Conservation (phyloP, 2,329 filamentous ascomycete species). For the Meredithiella fracta region DNA sequence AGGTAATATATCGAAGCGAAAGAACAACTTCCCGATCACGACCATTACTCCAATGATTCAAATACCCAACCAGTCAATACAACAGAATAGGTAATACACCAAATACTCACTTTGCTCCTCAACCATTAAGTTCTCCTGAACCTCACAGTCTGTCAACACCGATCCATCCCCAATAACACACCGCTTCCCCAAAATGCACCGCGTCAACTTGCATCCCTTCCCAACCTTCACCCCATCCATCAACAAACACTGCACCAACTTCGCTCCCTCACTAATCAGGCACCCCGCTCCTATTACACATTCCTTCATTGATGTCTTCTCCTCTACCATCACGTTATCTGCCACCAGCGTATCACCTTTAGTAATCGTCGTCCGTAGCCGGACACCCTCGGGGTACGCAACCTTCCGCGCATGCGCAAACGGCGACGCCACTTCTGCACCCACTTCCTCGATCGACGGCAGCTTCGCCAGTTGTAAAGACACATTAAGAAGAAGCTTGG, state of each 20-base stretch:
- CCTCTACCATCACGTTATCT: constrained; percentile 77
- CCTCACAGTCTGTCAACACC: constrained; percentile 74
- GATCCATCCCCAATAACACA: constrained; percentile 69
- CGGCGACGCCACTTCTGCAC: constrained; percentile 42
- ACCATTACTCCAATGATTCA: too few relatives aligned
- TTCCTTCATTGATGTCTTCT: constrained; percentile 85
- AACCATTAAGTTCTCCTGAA: constrained; percentile 76
- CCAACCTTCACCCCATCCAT: constrained; percentile 87
- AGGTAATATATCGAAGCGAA: background rate
- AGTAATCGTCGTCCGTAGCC: constrained; percentile 65
- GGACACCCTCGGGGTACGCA: constrained; percentile 67
- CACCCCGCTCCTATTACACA: constrained; percentile 76
- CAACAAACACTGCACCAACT: constrained; percentile 70
- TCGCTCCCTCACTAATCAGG: constrained; percentile 70
- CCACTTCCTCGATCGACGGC: constrained; percentile 49
- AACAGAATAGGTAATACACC: background rate
- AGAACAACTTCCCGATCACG: background rate
- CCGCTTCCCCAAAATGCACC: constrained; percentile 69
- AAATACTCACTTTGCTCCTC: constrained; percentile 53
- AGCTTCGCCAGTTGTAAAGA: constrained; percentile 80
- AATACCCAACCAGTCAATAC: background rate
- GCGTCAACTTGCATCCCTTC: constrained; percentile 67
- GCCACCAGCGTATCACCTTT: constrained; percentile 67
- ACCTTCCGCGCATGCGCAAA: constrained; percentile 69
- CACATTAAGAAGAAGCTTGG: constrained; percentile 61